These are phyloP conservation scores for Poa annua DNA, from an alignment of 176 grass and related monocot genomes.

Conservation along the genomic window DNA sequence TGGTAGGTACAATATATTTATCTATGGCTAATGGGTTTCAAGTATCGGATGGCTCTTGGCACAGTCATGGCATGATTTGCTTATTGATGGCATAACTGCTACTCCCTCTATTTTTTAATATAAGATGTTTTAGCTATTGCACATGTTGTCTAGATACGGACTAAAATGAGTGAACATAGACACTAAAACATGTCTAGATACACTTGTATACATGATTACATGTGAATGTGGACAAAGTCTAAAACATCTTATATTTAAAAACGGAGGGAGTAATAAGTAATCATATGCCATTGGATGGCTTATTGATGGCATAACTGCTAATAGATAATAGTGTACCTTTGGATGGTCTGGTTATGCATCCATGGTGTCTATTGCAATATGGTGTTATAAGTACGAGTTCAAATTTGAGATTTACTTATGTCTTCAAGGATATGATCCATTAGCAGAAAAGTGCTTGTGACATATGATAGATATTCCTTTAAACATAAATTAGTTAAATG, in stretches of 20 bases:
- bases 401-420: not conserved
- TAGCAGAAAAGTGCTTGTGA: not conserved
- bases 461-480: not conserved
- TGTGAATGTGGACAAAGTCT: too few relatives aligned
- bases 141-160: too few relatives aligned
- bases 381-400: not conserved
- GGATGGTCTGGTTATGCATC: not conserved
- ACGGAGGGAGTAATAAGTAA: not conserved
- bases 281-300: not conserved
- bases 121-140: too few relatives aligned
- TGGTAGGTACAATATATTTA: not conserved
- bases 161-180: too few relatives aligned
- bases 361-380: slow-evolving; percentile 16
- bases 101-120: too few relatives aligned
- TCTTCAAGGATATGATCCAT: not conserved
- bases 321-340: not conserved
- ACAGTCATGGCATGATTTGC: not conserved
- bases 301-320: slow-evolving; percentile 1
- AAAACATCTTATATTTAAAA: too few relatives aligned
- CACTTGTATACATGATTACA: too few relatives aligned
- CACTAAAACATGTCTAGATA: too few relatives aligned
- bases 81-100: not conserved
- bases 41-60: not conserved
- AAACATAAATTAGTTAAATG: not conserved
- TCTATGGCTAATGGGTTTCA: not conserved